Percentiles rank a stretch among this genome's conserved stretches.
Conservation (phyloP, 768 basidiomycete genomes). For the Boletus vermiculosoides region DNA sequence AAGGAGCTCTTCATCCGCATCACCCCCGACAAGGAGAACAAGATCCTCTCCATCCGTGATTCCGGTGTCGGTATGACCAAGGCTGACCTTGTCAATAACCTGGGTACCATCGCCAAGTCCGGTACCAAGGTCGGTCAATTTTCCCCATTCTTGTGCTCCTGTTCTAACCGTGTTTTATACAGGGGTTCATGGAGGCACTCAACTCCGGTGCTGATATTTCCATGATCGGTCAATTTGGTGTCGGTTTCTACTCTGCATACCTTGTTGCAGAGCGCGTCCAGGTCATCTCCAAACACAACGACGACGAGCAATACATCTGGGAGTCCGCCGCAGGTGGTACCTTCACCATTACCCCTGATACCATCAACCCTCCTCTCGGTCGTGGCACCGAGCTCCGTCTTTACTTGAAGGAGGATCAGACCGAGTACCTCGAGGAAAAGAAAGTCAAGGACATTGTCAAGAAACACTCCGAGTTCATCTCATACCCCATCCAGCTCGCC, state of each 20-base stretch:
- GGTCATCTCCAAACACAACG: constrained; percentile 99
- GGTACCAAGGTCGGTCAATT: constrained; percentile 70
- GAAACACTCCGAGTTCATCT: constrained; percentile 99
- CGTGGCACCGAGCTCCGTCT: constrained; percentile 93
- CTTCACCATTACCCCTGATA: constrained; percentile 97
- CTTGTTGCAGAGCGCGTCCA: constrained; percentile 98
- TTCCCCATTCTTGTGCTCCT: not conserved
- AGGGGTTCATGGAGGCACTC: constrained; percentile 99
- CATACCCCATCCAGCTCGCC: constrained; percentile 97
- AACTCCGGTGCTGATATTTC: constrained; percentile 85
- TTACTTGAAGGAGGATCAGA: constrained; percentile 97
- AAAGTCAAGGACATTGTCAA: constrained; percentile 99
- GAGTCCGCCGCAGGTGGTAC: constrained; percentile 99
- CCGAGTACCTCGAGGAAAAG: constrained; percentile 99
- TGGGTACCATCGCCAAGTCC: constrained; percentile 94
- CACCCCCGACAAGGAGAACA: constrained; percentile 94
- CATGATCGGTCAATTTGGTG: constrained; percentile 99
- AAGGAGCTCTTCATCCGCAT: constrained; percentile 96
- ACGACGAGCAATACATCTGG: constrained; percentile 99
- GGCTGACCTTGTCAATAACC: constrained; percentile 99
- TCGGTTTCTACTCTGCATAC: constrained; percentile 99
- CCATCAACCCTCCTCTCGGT: constrained; percentile 82
- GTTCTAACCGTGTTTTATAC: constrained; percentile 12
- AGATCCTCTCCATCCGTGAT: constrained; percentile 86
- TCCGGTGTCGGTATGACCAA: constrained; percentile 99